Evolutionary conservation across 257 asterid genomes (phyloP).

Genomic region (Gentiana macrophylla): DNA sequence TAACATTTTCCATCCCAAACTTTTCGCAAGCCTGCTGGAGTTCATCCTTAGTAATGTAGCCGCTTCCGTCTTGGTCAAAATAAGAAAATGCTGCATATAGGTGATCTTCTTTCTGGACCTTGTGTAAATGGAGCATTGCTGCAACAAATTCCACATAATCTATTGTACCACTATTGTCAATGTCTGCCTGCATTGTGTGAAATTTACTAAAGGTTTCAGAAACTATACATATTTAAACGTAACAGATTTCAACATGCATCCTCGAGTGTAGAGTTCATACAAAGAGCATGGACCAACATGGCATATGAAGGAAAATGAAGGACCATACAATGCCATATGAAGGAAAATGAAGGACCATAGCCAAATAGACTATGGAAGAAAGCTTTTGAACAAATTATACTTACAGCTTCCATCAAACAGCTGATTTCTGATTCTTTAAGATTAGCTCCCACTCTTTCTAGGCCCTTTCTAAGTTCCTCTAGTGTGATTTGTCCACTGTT

Average conservation of each 20-base stretch:
- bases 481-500: conserved; percentile 39
- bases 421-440: conserved; percentile 28
- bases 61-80: conserved; percentile 44
- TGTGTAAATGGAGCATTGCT: conserved; percentile 41
- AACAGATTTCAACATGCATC: no score
- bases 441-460: conserved; percentile 30
- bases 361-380: no score
- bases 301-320: no score
- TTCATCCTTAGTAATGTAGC: conserved; percentile 38
- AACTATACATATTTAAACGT: background rate
- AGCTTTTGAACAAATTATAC: conserved; percentile 7
- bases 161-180: conserved; percentile 39
- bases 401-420: conserved; percentile 30
- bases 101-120: conserved; percentile 39
- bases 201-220: background rate
- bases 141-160: conserved; percentile 42
- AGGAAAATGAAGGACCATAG: no score
- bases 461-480: conserved; percentile 30
- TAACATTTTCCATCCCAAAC: conserved; percentile 27
- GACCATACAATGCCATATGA: no score
- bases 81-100: conserved; percentile 38
- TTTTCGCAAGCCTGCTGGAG: conserved; percentile 36
- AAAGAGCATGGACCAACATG: no score
- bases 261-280: no score
- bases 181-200: conserved; percentile 27